These are phyloP conservation scores for Kandelia obovata DNA, from an alignment of 345 rosid genomes.

Conservation along the genomic window DNA sequence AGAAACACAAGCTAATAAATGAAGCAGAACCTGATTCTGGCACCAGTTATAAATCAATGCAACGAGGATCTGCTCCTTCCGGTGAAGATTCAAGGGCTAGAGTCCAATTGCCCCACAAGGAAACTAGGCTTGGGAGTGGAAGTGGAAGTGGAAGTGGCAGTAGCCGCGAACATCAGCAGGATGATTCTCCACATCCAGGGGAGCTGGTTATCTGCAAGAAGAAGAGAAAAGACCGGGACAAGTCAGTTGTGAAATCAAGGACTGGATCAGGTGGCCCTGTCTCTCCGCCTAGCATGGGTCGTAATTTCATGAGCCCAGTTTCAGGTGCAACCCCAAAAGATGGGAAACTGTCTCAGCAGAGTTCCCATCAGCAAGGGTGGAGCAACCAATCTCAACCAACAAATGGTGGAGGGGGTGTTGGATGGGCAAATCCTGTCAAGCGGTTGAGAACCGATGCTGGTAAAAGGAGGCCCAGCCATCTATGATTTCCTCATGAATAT, in stretches of 20 bases:
- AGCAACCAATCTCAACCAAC: constrained; percentile 60
- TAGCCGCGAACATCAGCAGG: constrained; percentile 57
- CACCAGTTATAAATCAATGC: constrained; percentile 52
- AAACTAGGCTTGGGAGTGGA: constrained; percentile 56
- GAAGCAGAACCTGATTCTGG: constrained; percentile 59
- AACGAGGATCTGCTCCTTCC: constrained; percentile 34
- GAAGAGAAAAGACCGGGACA: constrained; percentile 97
- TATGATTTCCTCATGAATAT: constrained; percentile 34
- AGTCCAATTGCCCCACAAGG: constrained; percentile 65
- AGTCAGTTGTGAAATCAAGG: constrained; percentile 54
- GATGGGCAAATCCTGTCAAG: constrained; percentile 99
- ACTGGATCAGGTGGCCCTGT: constrained; percentile 67
- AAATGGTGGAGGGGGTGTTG: constrained; percentile 58
- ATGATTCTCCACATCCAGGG: constrained; percentile 83
- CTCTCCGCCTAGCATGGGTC: constrained; percentile 72
- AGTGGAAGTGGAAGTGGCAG: constrained; percentile 32
- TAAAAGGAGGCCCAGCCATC: constrained; percentile 86
- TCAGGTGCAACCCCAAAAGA: constrained; percentile 53
- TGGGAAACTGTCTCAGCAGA: constrained; percentile 41
- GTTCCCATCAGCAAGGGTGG: constrained; percentile 64
- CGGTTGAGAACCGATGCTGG: constrained; percentile 90
- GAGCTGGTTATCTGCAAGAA: constrained; percentile 96
- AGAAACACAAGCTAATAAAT: constrained; percentile 50
- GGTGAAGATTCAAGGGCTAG: constrained; percentile 70
- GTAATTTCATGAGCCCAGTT: constrained; percentile 54